Evolutionary conservation across 768 basidiomycete genomes (phyloP).

Genomic region (Amanita polypyramis): DNA sequence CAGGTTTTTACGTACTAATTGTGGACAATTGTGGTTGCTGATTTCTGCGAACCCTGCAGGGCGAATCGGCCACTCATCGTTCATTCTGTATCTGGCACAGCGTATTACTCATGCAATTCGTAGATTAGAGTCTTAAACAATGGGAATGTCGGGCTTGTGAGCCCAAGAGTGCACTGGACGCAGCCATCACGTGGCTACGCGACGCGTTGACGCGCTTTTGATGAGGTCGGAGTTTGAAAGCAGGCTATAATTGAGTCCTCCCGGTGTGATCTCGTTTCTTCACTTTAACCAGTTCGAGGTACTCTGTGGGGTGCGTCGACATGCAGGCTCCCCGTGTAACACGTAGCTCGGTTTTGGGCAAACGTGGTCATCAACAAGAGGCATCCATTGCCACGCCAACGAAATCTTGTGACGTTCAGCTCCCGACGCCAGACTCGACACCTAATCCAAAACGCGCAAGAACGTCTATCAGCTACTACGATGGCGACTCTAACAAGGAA

Average conservation of each 20-base stretch:
- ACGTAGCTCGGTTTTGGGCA: constrained; percentile 42
- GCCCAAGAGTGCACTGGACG: not conserved
- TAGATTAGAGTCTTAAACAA: not conserved
- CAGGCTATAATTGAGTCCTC: constrained; percentile 14
- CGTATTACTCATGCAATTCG: not conserved
- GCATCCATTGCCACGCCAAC: constrained; percentile 16
- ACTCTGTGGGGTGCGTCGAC: constrained; percentile 7
- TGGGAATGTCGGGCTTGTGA: not conserved
- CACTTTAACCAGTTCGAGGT: constrained; percentile 6
- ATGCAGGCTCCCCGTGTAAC: constrained; percentile 34
- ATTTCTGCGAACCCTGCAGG: not conserved
- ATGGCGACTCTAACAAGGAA: constrained; percentile 64
- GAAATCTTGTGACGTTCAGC: constrained; percentile 23
- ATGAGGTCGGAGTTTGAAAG: constrained; percentile 30
- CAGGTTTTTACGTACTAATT: not conserved
- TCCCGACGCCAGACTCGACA: constrained; percentile 51
- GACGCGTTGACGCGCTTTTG: constrained; percentile 28
- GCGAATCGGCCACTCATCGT: not conserved
- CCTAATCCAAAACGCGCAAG: constrained; percentile 59
- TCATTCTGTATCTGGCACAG: not conserved
- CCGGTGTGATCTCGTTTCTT: constrained; percentile 3
- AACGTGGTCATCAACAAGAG: constrained; percentile 33
- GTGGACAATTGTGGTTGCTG: not conserved
- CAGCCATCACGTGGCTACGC: constrained; percentile 23
- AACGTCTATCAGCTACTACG: constrained; percentile 30